Evolutionary conservation across 1,284 basidiomycete species (phyloP).

Genomic region (Cerrena zonata): DNA sequence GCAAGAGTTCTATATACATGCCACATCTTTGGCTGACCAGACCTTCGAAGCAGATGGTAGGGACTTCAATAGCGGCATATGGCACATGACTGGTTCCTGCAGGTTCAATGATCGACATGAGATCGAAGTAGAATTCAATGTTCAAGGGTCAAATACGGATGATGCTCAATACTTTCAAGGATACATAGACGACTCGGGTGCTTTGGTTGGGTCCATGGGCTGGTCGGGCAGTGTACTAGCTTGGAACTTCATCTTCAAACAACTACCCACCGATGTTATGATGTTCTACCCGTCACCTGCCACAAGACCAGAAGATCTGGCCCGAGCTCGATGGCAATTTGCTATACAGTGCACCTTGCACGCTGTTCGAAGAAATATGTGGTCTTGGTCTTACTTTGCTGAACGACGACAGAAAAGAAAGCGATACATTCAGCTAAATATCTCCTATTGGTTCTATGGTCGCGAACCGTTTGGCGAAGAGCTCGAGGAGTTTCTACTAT

Average conservation of each 20-base stretch:
- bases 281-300: slow-evolving; percentile 4
- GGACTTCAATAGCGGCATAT: not conserved
- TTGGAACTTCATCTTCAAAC: not conserved
- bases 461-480: not conserved
- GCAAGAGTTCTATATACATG: slow-evolving; percentile 1
- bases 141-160: not conserved
- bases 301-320: not conserved
- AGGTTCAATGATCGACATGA: not conserved
- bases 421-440: slow-evolving; percentile 3
- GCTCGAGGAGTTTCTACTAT: not conserved
- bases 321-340: slow-evolving; percentile 10
- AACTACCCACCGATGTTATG: slow-evolving; percentile 2
- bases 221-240: not conserved
- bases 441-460: not conserved
- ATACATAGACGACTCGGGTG: not conserved
- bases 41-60: not conserved
- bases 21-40: not conserved
- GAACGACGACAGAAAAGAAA: slow-evolving; percentile 9
- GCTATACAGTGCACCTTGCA: slow-evolving; percentile 6
- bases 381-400: slow-evolving; percentile 12
- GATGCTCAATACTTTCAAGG: not conserved
- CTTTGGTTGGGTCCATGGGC: slow-evolving; percentile 1
- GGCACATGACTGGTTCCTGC: not conserved
- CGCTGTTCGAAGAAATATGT: slow-evolving; percentile 4
- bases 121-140: not conserved